Conservation (phyloP, 352 stramenopile genomes). For the Phytopythium helicoides region DNA sequence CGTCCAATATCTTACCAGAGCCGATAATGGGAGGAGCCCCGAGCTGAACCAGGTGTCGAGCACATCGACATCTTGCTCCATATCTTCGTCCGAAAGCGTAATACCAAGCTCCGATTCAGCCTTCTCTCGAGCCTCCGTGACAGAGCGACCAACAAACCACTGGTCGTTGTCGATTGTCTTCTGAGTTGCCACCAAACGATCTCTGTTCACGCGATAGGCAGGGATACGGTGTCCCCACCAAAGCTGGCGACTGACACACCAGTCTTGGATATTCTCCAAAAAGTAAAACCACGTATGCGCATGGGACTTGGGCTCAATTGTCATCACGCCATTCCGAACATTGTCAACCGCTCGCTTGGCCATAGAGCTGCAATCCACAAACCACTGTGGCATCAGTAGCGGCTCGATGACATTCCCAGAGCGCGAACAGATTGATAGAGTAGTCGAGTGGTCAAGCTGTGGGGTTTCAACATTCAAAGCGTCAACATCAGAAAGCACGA, state of each 20-base stretch:
- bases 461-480: neutral
- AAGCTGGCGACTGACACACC: conserved; percentile 98
- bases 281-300: conserved; percentile 96
- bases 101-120: conserved; percentile 84
- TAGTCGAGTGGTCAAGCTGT: conserved; percentile 73
- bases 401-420: conserved; percentile 99
- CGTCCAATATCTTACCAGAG: conserved; percentile 37
- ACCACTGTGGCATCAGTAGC: conserved; percentile 99
- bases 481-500: neutral
- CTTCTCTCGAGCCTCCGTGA: conserved; percentile 90
- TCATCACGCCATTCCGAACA: conserved; percentile 93
- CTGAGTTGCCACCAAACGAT: conserved; percentile 14
- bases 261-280: conserved; percentile 99
- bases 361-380: conserved; percentile 96
- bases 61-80: conserved; percentile 98
- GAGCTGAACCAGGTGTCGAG: conserved; percentile 99
- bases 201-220: conserved; percentile 90
- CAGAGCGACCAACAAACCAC: conserved; percentile 95
- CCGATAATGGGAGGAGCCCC: conserved; percentile 93
- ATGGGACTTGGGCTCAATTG: conserved; percentile 94
- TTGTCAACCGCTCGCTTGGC: conserved; percentile 92
- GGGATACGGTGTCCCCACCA: conserved; percentile 99
- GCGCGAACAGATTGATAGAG: conserved; percentile 95
- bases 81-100: conserved; percentile 60
- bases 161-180: conserved; percentile 34